phyloP scores from a whole-genome alignment of 2,329 filamentous ascomycete species.

The Diaporthe australafricana region DNA sequence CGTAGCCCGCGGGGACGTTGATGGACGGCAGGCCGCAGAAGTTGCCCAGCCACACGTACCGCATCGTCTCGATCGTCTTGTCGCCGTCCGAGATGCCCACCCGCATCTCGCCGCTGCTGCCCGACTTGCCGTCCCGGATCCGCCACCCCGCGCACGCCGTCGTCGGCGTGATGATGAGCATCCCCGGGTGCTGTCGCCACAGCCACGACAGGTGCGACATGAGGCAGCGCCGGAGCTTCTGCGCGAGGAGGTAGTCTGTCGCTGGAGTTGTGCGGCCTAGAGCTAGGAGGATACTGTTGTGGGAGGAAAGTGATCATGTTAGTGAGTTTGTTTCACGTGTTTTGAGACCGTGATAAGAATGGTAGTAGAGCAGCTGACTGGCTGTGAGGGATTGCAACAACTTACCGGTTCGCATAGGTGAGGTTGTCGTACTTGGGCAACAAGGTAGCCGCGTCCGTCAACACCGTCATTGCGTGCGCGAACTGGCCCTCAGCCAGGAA shows the following conservation, averaged over 20 bases:
- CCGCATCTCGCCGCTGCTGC: constrained; percentile 47
- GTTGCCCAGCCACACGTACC: constrained; percentile 64
- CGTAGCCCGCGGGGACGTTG: constrained; percentile 59
- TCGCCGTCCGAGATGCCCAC: constrained; percentile 60
- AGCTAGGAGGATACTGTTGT: constrained; percentile 74
- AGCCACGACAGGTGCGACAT: constrained; percentile 79
- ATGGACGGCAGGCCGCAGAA: constrained; percentile 61
- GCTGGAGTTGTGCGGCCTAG: constrained; percentile 72
- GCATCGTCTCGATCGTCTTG: constrained; percentile 59
- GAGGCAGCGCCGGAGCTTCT: constrained; percentile 75
- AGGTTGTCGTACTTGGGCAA: constrained; percentile 61
- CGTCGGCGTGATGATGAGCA: constrained; percentile 79
- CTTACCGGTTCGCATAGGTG: constrained; percentile 56
- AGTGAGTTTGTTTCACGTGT: background rate
- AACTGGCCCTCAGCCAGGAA: constrained; percentile 73
- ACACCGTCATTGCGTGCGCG: constrained; percentile 80
- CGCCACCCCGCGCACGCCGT: constrained; percentile 62
- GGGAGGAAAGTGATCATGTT: constrained; percentile 45
- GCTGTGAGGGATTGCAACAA: background rate
- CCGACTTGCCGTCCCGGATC: constrained; percentile 44
- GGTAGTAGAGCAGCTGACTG: no score
- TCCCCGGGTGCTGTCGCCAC: constrained; percentile 73
- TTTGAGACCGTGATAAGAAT: background rate
- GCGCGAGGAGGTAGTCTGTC: constrained; percentile 75
- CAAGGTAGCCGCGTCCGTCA: constrained; percentile 68